phyloP scores from a whole-genome alignment of 2,329 filamentous ascomycete genomes.

The Aspergillus ochraceoroseus region DNA sequence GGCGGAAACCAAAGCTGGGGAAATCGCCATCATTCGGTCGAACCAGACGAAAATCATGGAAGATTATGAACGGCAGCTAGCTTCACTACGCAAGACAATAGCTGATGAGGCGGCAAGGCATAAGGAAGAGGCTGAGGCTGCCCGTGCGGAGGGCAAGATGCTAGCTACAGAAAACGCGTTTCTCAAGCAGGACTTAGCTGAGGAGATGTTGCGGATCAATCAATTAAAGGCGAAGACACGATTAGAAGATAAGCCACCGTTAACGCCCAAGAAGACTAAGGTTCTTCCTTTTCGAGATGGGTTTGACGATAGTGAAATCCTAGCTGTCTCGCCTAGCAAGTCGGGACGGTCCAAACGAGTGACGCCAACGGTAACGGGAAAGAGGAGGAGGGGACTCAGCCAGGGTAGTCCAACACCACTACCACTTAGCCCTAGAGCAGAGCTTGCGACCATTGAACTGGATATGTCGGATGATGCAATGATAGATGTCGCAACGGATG shows the following conservation, averaged over 20 bases:
- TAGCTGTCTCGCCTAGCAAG: constrained; percentile 53
- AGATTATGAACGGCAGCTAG: constrained; percentile 51
- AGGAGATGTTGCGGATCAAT: constrained; percentile 50
- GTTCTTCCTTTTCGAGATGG: constrained; percentile 54
- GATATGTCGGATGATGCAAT: constrained; percentile 22
- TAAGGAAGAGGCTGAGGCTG: constrained; percentile 52
- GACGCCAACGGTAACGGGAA: constrained; percentile 54
- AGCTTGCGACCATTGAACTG: constrained; percentile 26
- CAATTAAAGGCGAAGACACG: constrained; percentile 37
- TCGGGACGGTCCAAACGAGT: constrained; percentile 47
- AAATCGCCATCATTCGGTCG: constrained; percentile 57
- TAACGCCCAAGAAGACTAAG: constrained; percentile 51
- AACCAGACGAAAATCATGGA: constrained; percentile 52
- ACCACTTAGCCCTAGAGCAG: constrained; percentile 35
- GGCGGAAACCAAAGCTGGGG: constrained; percentile 52
- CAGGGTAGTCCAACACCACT: constrained; percentile 52
- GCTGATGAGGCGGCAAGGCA: constrained; percentile 51
- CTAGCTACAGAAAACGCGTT: constrained; percentile 57
- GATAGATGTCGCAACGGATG: constrained; percentile 19
- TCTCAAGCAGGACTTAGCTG: constrained; percentile 55
- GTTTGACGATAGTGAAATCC: constrained; percentile 59
- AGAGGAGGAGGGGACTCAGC: constrained; percentile 52
- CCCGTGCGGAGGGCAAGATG: constrained; percentile 52
- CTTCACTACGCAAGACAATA: constrained; percentile 51
- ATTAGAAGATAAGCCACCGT: constrained; percentile 37